A percentile compares a stretch with the other conserved stretches of the same genome.
Evolutionary conservation across 768 basidiomycete genomes (phyloP).

Genomic region (Tricholoma matsutake): DNA sequence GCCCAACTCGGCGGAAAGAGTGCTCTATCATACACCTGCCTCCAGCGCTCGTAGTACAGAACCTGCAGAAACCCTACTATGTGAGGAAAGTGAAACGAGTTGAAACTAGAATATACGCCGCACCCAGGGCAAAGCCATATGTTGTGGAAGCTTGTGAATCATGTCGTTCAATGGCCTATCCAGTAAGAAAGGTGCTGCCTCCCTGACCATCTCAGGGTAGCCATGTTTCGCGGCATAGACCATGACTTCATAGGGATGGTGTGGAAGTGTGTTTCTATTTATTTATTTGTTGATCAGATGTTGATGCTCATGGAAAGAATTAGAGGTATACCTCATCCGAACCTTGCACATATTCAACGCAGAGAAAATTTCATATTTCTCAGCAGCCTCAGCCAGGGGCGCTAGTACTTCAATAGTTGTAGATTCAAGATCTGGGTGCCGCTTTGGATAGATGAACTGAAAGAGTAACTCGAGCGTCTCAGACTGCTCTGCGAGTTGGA

Average conservation of each 20-base stretch:
- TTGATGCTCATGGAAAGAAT: background rate
- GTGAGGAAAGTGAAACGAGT: background rate
- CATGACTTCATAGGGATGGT: background rate
- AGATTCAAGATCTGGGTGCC: slow-evolving; percentile 7
- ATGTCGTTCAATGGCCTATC: background rate
- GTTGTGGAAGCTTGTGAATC: background rate
- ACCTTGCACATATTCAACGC: slow-evolving; percentile 10
- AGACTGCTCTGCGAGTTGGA: background rate
- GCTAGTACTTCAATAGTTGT: slow-evolving; percentile 2
- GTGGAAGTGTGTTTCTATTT: background rate
- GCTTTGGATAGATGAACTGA: slow-evolving; percentile 8
- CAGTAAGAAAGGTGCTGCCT: background rate
- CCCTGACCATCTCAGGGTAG: background rate
- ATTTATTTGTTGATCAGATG: too few relatives aligned
- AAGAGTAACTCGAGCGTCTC: slow-evolving; percentile 6
- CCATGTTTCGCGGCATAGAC: background rate
- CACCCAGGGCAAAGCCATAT: slow-evolving; percentile 3
- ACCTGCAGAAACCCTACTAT: background rate
- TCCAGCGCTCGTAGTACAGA: background rate
- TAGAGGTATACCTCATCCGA: background rate
- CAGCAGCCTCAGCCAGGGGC: slow-evolving; percentile 5
- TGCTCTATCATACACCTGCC: background rate
- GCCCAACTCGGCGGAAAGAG: background rate
- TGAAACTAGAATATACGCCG: background rate
- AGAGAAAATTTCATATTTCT: slow-evolving; percentile 8